These are phyloP conservation scores for Citrus hindsii DNA, from an alignment of 345 rosid species.

Conservation along the genomic window DNA sequence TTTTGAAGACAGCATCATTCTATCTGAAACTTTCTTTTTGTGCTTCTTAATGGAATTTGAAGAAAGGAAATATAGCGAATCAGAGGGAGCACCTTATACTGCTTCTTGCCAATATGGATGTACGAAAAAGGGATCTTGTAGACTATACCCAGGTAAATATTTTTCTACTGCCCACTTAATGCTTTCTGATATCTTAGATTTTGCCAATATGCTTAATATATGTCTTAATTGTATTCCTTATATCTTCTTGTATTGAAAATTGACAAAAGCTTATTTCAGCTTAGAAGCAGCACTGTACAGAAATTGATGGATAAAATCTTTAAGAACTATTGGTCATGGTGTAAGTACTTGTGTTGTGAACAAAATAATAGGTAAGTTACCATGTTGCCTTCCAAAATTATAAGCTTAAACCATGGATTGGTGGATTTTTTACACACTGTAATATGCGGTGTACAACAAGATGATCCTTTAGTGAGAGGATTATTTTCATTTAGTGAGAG, in stretches of 20 bases:
- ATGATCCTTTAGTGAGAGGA: constrained; percentile 5
- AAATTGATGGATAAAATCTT: constrained; percentile 57
- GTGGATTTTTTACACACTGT: neutral
- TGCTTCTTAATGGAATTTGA: constrained; percentile 26
- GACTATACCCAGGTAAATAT: constrained; percentile 44
- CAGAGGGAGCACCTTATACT: constrained; percentile 96
- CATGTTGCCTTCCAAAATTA: constrained; percentile 17
- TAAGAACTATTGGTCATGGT: constrained; percentile 95
- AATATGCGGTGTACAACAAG: neutral
- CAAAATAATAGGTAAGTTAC: constrained; percentile 42
- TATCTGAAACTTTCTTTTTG: constrained; percentile 12
- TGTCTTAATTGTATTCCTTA: neutral
- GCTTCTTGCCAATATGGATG: constrained; percentile 85
- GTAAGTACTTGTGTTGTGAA: constrained; percentile 61
- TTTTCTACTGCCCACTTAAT: neutral
- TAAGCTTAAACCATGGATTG: neutral
- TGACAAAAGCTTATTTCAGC: constrained; percentile 49
- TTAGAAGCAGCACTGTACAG: constrained; percentile 41
- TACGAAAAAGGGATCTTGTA: constrained; percentile 41
- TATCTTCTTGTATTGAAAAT: constrained; percentile 18
- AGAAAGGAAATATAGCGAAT: constrained; percentile 98
- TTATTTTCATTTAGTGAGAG: constrained; percentile 11
- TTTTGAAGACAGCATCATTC: neutral
- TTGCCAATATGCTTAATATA: neutral
- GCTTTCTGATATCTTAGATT: no score